Evolutionary conservation across 2,329 filamentous ascomycete genomes (phyloP).

Genomic region (Teratosphaeria zuluensis): DNA sequence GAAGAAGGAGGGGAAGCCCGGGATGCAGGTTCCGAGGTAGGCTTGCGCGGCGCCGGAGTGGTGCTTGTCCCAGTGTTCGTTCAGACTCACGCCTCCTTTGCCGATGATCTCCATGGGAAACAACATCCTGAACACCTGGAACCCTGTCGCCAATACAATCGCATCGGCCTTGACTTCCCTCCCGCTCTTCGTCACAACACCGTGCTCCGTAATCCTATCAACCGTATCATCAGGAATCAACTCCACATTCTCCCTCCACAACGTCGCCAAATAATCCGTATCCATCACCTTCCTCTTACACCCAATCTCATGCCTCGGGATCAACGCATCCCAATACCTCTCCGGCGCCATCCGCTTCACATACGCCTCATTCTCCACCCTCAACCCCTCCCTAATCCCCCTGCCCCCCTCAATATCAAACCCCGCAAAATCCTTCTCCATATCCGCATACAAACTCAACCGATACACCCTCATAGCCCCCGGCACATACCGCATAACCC

Average conservation of each 20-base stretch:
- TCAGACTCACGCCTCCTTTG: constrained; percentile 29
- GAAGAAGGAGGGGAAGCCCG: constrained; percentile 40
- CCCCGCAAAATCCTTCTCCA: constrained; percentile 36
- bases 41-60: constrained; percentile 28
- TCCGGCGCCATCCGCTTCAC: constrained; percentile 34
- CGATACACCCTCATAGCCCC: constrained; percentile 37
- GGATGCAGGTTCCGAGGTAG: constrained; percentile 42
- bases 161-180: constrained; percentile 33
- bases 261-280: constrained; percentile 36
- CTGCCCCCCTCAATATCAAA: constrained; percentile 32
- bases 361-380: constrained; percentile 33
- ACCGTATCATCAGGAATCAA: constrained; percentile 34
- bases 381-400: constrained; percentile 27
- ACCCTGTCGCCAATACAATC: constrained; percentile 42
- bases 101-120: constrained; percentile 40
- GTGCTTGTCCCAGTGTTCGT: constrained; percentile 32
- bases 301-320: constrained; percentile 36
- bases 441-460: constrained; percentile 32
- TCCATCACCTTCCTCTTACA: constrained; percentile 42
- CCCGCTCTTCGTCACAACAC: constrained; percentile 32
- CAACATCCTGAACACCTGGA: constrained; percentile 39
- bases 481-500: constrained; percentile 37
- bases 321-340: constrained; percentile 36
- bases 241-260: constrained; percentile 36
- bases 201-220: constrained; percentile 28